Conservation (phyloP, 305 asterid species). For the Fraxinus baroniana region DNA sequence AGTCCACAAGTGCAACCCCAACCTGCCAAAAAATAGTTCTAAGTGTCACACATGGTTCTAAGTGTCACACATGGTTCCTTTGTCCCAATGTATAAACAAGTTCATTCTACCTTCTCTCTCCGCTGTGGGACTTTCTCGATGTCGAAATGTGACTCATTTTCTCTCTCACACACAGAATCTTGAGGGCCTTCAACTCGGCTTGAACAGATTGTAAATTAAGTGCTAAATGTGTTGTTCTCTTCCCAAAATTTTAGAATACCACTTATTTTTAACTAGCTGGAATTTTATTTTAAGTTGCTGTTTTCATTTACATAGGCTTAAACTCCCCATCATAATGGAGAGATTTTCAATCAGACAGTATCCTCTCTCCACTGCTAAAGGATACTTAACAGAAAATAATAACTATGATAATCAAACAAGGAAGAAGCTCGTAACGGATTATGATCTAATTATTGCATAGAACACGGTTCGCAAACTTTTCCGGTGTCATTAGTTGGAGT, state of each 20-base stretch:
- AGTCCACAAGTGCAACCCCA: not conserved
- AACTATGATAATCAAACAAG: not conserved
- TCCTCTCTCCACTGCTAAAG: not conserved
- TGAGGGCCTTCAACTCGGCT: not conserved
- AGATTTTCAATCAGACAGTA: not conserved
- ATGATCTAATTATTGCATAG: not conserved
- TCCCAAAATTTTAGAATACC: not conserved
- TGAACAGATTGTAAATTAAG: not conserved
- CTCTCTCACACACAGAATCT: not conserved
- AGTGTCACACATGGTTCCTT: not conserved
- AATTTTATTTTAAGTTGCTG: not conserved
- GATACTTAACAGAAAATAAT: not conserved
- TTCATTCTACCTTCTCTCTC: not conserved
- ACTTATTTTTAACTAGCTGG: not conserved
- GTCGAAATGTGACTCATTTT: not conserved
- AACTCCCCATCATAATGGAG: not conserved
- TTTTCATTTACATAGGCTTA: not conserved
- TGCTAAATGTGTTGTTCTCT: not conserved
- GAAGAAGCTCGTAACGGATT: not conserved
- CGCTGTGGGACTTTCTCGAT: not conserved
- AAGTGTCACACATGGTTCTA: not conserved
- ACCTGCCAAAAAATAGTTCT: not conserved
- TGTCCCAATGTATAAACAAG: not conserved
- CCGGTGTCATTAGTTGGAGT: not conserved
- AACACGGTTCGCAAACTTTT: not conserved